A percentile compares a stretch with the other conserved stretches of the same genome.
phyloP scores from a whole-genome alignment of 768 basidiomycete genomes.

The Symmetrospora coprosmae region DNA sequence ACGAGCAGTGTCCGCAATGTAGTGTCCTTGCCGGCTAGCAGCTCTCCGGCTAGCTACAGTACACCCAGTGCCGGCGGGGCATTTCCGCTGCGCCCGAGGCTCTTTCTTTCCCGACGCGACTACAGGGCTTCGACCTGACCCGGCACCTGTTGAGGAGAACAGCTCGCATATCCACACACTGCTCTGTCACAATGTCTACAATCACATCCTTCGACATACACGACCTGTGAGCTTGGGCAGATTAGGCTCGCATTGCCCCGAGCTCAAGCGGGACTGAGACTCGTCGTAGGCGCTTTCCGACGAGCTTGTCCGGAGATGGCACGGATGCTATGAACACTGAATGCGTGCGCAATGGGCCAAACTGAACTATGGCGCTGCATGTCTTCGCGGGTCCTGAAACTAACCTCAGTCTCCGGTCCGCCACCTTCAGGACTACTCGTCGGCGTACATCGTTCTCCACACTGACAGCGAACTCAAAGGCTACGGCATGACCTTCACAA shows the following conservation, averaged over 20 bases:
- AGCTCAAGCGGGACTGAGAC: too few relatives aligned
- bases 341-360: not conserved
- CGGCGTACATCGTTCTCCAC: slow-evolving; percentile 27
- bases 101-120: too few relatives aligned
- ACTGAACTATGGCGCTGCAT: not conserved
- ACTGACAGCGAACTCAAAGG: not conserved
- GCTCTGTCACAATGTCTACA: slow-evolving; percentile 37
- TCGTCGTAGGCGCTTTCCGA: slow-evolving; percentile 87
- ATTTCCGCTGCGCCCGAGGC: too few relatives aligned
- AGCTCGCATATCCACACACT: too few relatives aligned
- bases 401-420: not conserved
- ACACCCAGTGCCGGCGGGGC: too few relatives aligned
- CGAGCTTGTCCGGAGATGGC: slow-evolving; percentile 77
- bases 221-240: slow-evolving; percentile 38
- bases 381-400: not conserved
- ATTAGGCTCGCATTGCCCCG: slow-evolving; percentile 33
- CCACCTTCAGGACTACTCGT: slow-evolving; percentile 10
- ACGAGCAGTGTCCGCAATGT: too few relatives aligned
- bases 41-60: too few relatives aligned
- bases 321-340: slow-evolving; percentile 68
- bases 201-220: slow-evolving; percentile 51
- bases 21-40: too few relatives aligned
- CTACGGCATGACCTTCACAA: slow-evolving; percentile 78
- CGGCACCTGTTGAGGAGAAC: too few relatives aligned
- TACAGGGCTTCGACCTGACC: too few relatives aligned